Evolutionary conservation across 768 basidiomycete species (phyloP).

Genomic region (Vishniacozyma victoriae): DNA sequence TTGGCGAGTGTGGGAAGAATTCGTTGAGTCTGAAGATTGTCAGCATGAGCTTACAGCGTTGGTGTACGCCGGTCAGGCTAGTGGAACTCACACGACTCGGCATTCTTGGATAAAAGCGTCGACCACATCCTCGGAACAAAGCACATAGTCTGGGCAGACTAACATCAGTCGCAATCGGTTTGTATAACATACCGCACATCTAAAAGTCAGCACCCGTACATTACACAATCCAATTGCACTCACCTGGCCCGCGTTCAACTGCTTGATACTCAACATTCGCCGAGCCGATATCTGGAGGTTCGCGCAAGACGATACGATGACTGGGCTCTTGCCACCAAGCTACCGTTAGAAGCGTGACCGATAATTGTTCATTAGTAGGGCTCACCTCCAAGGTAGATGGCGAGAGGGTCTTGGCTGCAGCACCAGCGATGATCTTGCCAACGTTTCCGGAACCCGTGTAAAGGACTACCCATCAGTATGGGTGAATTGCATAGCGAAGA

Average conservation of each 20-base stretch:
- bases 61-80: too few species aligned
- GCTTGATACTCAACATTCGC: constrained; percentile 42
- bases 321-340: constrained; percentile 47
- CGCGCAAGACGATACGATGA: constrained; percentile 38
- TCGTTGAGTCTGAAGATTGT: constrained; percentile 1
- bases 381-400: constrained; percentile 45
- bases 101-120: constrained; percentile 32
- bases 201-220: not conserved
- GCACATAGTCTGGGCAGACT: constrained; percentile 44
- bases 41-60: too few species aligned
- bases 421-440: constrained; percentile 40
- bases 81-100: constrained; percentile 28
- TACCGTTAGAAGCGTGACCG: constrained; percentile 10
- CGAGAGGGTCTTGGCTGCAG: constrained; percentile 44
- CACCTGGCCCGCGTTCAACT: constrained; percentile 9
- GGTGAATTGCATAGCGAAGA: not conserved
- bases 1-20: constrained; percentile 30
- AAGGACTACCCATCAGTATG: constrained; percentile 33
- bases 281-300: constrained; percentile 36
- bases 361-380: too few species aligned
- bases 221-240: not conserved
- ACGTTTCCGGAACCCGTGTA: constrained; percentile 44
- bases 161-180: too few species aligned
- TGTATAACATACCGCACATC: not conserved
- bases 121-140: constrained; percentile 27